These are phyloP conservation scores for Saccharum spontaneum DNA, from an alignment of 176 grass and related monocot genomes.

Conservation along the genomic window DNA sequence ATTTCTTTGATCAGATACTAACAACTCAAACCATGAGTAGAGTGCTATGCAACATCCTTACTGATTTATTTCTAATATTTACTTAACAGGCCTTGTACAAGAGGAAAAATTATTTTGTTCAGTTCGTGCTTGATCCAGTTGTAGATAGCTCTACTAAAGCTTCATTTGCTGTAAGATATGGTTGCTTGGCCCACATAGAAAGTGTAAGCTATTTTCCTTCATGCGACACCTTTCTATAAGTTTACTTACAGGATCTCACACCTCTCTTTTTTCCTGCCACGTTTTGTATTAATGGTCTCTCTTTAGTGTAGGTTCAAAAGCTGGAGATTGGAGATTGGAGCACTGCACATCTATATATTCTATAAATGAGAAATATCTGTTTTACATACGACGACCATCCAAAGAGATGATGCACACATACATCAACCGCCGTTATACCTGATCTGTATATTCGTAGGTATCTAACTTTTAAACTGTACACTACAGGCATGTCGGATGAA, in stretches of 20 bases:
- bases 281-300: constrained; percentile 38
- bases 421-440: background rate
- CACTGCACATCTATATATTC: constrained; percentile 6
- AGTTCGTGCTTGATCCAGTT: constrained; percentile 90
- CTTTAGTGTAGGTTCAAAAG: constrained; percentile 77
- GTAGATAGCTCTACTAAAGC: constrained; percentile 50
- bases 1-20: constrained; percentile 15
- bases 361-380: background rate
- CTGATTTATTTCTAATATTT: constrained; percentile 35
- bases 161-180: constrained; percentile 82
- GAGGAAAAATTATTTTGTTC: constrained; percentile 78
- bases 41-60: background rate
- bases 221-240: background rate
- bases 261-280: background rate
- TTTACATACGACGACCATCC: background rate
- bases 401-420: constrained; percentile 27
- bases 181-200: constrained; percentile 86
- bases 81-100: constrained; percentile 56
- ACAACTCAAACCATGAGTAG: background rate
- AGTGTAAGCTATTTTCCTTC: constrained; percentile 57
- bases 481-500: constrained; percentile 77
- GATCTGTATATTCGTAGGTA: background rate
- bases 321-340: constrained; percentile 86
- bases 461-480: constrained; percentile 35
- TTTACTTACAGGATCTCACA: background rate